These are phyloP conservation scores for Pyricularia sp. DNA, from an alignment of 2,329 filamentous ascomycete species.

Conservation along the genomic window DNA sequence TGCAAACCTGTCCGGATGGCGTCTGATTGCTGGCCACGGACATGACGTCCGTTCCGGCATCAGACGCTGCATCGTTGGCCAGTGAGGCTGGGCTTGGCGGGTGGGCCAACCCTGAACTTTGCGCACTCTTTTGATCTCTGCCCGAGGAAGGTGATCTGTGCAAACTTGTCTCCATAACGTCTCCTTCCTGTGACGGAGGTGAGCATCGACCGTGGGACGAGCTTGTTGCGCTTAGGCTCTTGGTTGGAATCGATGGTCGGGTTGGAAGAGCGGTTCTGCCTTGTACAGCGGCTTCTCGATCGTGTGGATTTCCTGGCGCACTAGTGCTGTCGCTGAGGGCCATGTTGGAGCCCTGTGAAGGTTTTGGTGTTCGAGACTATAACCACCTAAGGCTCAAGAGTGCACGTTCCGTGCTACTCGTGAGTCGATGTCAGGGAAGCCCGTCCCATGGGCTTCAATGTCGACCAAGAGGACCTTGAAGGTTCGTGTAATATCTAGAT, in stretches of 20 bases:
- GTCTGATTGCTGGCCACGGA: constrained; percentile 26
- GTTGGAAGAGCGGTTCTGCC: constrained; percentile 15
- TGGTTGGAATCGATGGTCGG: constrained; percentile 15
- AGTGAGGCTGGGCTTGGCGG: constrained; percentile 12
- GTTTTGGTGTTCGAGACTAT: neutral
- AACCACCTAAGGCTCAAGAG: neutral
- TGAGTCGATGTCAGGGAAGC: neutral
- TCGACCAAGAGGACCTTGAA: neutral
- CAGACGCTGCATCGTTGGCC: constrained; percentile 10
- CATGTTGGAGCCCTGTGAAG: constrained; percentile 6
- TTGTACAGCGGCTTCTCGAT: constrained; percentile 7
- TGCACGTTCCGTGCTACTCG: neutral
- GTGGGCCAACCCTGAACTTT: constrained; percentile 5
- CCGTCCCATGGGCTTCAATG: neutral
- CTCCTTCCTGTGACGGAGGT: constrained; percentile 14
- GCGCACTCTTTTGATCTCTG: constrained; percentile 7
- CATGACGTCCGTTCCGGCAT: constrained; percentile 8
- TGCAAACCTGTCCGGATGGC: constrained; percentile 56
- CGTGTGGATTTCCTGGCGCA: constrained; percentile 4
- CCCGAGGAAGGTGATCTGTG: constrained; percentile 2
- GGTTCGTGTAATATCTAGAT: neutral
- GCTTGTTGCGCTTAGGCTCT: constrained; percentile 7
- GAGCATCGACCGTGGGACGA: constrained; percentile 11
- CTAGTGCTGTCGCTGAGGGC: constrained; percentile 8
- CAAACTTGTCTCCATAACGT: constrained; percentile 8